These are phyloP conservation scores for Calonectria honghensis DNA, from an alignment of 2,329 filamentous ascomycete genomes.

Conservation along the genomic window DNA sequence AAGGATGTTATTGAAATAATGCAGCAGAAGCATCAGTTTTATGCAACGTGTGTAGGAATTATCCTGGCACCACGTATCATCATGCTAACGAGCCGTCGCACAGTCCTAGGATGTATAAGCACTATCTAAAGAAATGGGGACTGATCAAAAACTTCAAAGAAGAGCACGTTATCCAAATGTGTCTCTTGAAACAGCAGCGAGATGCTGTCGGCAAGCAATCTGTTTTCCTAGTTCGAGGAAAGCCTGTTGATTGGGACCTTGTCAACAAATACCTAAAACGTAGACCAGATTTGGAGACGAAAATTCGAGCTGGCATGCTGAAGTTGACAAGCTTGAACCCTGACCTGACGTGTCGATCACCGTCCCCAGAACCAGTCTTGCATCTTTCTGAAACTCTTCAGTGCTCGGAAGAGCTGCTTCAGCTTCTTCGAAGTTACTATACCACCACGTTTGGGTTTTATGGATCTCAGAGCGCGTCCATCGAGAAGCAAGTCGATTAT, in stretches of 20 bases:
- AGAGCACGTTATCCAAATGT: constrained; percentile 11
- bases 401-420: neutral
- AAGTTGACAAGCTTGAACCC: neutral
- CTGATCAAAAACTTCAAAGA: constrained; percentile 14
- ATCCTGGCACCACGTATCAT: too few relatives aligned
- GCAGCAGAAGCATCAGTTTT: neutral
- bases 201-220: constrained; percentile 4
- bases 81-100: neutral
- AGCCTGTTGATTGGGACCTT: constrained; percentile 11
- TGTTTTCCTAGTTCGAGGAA: constrained; percentile 5
- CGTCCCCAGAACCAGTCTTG: neutral
- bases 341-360: neutral
- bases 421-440: constrained; percentile 6
- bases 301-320: constrained; percentile 17
- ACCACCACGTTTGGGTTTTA: neutral
- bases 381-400: neutral
- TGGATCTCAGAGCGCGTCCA: neutral
- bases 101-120: constrained; percentile 24
- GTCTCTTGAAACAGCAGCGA: constrained; percentile 18
- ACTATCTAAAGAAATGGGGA: constrained; percentile 20
- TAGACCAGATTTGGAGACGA: constrained; percentile 19
- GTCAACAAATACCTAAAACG: constrained; percentile 17
- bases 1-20: constrained; percentile 8
- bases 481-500: neutral
- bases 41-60: neutral